A percentile compares a stretch with the other conserved stretches of the same genome.
Evolutionary conservation across 106 monocot genomes (phyloP).

Genomic region (Platanthera guangdongensis): DNA sequence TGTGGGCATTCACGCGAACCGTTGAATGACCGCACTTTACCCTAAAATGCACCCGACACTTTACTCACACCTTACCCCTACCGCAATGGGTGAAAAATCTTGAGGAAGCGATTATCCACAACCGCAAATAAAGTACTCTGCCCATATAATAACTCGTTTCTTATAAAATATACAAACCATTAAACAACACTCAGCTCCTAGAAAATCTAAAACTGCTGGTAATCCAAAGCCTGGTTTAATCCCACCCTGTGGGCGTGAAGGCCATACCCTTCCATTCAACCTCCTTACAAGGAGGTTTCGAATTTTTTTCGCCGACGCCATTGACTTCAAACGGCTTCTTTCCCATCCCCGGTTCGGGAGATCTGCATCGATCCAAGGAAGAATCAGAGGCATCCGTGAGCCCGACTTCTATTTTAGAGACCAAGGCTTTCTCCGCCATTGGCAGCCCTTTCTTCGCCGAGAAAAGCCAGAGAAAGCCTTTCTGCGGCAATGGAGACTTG

Average conservation of each 20-base stretch:
- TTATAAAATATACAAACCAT: too few relatives aligned
- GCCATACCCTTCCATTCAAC: not conserved
- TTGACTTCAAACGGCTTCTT: too few relatives aligned
- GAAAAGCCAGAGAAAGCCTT: conserved; percentile 14
- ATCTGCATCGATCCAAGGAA: not conserved
- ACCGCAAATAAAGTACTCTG: too few relatives aligned
- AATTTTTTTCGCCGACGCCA: not conserved
- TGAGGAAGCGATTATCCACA: too few relatives aligned
- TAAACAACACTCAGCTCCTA: not conserved
- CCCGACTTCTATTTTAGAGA: conserved; percentile 80
- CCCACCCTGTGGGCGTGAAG: conserved; percentile 6
- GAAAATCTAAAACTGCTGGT: not conserved
- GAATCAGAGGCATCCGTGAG: conserved; percentile 50
- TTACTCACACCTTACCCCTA: too few relatives aligned
- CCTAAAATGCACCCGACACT: too few relatives aligned
- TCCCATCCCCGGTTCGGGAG: not conserved
- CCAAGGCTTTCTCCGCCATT: conserved; percentile 35
- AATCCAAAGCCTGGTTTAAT: not conserved
- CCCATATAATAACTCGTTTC: too few relatives aligned
- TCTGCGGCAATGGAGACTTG: not conserved
- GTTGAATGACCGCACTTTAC: too few relatives aligned
- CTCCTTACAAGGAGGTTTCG: not conserved
- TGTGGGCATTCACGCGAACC: too few relatives aligned
- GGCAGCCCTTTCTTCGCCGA: conserved; percentile 33
- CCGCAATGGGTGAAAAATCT: too few relatives aligned